Conservation (phyloP, 2,329 filamentous ascomycete genomes). For the Nemania abortiva region DNA sequence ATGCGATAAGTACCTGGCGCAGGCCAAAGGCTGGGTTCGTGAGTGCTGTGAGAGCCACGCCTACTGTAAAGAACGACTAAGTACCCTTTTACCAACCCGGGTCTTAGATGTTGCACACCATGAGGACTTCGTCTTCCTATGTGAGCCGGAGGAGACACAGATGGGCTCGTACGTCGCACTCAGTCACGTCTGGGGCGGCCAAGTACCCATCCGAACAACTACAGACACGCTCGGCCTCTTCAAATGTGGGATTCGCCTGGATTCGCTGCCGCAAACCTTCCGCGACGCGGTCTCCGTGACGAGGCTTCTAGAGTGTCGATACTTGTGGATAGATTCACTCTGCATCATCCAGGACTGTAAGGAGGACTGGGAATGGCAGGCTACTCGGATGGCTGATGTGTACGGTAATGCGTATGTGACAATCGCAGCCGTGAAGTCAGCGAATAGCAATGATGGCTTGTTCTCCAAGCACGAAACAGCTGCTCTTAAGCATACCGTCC, state of each 20-base stretch:
- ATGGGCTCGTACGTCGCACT: constrained; percentile 35
- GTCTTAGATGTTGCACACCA: constrained; percentile 39
- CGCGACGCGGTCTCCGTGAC: constrained; percentile 36
- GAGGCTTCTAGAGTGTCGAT: constrained; percentile 35
- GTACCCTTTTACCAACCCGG: constrained; percentile 34
- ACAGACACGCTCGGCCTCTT: constrained; percentile 21
- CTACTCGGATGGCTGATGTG: constrained; percentile 37
- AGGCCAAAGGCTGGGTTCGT: constrained; percentile 38
- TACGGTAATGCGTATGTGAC: constrained; percentile 42
- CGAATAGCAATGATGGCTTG: constrained; percentile 37
- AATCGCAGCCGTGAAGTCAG: constrained; percentile 36
- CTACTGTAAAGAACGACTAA: constrained; percentile 31
- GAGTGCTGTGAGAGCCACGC: constrained; percentile 36
- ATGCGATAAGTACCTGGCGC: constrained; percentile 33
- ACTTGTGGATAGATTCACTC: constrained; percentile 39
- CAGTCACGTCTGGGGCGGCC: constrained; percentile 41
- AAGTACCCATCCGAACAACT: constrained; percentile 36
- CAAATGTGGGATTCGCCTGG: constrained; percentile 37
- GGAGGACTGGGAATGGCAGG: constrained; percentile 40
- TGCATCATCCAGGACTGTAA: constrained; percentile 8
- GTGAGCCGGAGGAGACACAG: constrained; percentile 28
- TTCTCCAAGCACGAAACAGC: constrained; percentile 34
- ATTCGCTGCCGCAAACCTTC: constrained; percentile 39
- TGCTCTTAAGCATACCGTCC: constrained; percentile 28
- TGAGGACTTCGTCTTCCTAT: constrained; percentile 35